Base-by-base conservation (phyloP, 768 basidiomycete species). In the Pisolithus orientalis region DNA sequence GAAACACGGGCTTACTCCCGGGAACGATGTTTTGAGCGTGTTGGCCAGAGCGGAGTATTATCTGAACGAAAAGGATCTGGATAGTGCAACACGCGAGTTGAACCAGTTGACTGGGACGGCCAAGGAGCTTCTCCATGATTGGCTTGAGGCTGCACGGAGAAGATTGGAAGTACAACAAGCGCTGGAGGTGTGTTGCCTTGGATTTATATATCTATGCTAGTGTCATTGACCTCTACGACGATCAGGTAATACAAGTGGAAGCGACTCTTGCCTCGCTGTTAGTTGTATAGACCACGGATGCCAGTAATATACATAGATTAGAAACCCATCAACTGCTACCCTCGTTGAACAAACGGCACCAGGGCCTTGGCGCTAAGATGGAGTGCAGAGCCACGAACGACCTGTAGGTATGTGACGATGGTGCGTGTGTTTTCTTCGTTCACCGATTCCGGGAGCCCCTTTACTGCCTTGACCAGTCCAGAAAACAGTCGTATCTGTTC, bases 121-220 rank as follows among this genome's bases (percentile, higher is more conserved):
- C 14, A 87, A 84, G 68, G 65, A 77, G 49, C 64, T 95, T 42
- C 61, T 90, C 49, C 71, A 76, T 34, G 95, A 98, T 70, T 99
- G 95, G 96, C 72, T 99, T 39, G 83, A 84, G 59, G 93, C 91
- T 60, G 94, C 93, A 9, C 76, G 95, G 57, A 76, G 80, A 63
- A 78, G 94, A 65, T 68, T 99, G 55, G 92, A 96, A 70, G 93
- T 96, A 31, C 77, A 90, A 66, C 95, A 97, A 68, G 90, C 93
- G 39, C 68, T 99, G 58, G 87, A 94, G 75, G 91, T 90, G 59
- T 51, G 60, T 50, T 11, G 2, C 8, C 14, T 13, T 37, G 31
- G 14, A 34, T 11, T 4, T 37, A 38, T 28, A 16, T 47, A 44
- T n/a, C n/a, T 13, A 38, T 42, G 25, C 46, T 21, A 47, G 31